These are phyloP conservation scores for Huntiella abstrusa DNA, from an alignment of 2,329 filamentous ascomycete species.

Conservation along the genomic window DNA sequence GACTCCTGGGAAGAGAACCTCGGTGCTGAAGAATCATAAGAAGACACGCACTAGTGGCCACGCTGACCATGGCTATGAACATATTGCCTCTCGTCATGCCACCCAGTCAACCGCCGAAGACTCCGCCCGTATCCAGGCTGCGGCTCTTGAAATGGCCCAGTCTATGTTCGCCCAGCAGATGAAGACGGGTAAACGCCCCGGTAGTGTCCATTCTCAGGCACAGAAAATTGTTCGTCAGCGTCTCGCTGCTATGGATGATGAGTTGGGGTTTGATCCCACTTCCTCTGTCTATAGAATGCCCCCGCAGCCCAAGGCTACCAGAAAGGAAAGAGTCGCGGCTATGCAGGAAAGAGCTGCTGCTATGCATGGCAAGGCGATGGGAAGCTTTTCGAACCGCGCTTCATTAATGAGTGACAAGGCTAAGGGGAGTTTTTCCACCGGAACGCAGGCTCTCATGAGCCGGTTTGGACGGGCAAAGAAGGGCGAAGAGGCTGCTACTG, in stretches of 20 bases:
- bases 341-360: too few species aligned
- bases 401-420: too few species aligned
- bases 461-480: too few species aligned
- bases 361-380: too few species aligned
- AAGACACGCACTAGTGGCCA: constrained; percentile 51
- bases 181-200: constrained; percentile 24
- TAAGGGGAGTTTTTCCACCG: constrained; percentile 10
- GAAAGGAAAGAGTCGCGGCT: too few species aligned
- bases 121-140: constrained; percentile 39
- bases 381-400: too few species aligned
- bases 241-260: constrained; percentile 59
- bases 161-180: constrained; percentile 63
- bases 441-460: constrained; percentile 20
- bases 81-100: constrained; percentile 13
- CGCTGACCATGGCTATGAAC: constrained; percentile 47
- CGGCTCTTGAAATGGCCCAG: constrained; percentile 75
- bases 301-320: too few species aligned
- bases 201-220: constrained; percentile 53
- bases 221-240: constrained; percentile 73
- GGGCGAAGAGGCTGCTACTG: too few species aligned
- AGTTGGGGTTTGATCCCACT: constrained; percentile 18
- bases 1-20: too few species aligned
- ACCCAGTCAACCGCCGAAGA: too few species aligned
- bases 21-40: too few species aligned
- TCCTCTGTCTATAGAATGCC: neutral